A percentile compares a stretch with the other conserved stretches of the same genome.
Evolutionary conservation across 257 asterid genomes (phyloP).

Genomic region (Ilex aquifolium): DNA sequence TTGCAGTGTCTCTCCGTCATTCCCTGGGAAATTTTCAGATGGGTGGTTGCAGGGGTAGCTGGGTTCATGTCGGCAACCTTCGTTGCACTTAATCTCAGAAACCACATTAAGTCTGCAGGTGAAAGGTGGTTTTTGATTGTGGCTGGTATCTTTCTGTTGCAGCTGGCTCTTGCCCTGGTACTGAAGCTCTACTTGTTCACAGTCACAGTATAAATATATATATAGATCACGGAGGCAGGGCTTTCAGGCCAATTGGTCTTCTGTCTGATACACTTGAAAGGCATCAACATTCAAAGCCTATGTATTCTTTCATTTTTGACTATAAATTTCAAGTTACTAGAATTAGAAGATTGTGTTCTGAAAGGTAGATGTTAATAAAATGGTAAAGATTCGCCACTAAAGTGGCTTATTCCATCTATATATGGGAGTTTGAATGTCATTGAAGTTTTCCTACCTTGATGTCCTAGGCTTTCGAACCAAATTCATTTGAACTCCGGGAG

Average conservation of each 20-base stretch:
- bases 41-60: slow-evolving; percentile 89
- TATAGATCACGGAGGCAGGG: slow-evolving; percentile 4
- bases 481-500: too few relatives aligned
- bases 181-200: slow-evolving; percentile 80
- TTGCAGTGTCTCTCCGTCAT: slow-evolving; percentile 86
- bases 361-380: too few relatives aligned
- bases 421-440: too few relatives aligned
- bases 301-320: slow-evolving; percentile 49
- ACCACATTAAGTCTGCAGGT: slow-evolving; percentile 91
- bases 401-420: too few relatives aligned
- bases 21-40: slow-evolving; percentile 80
- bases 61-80: slow-evolving; percentile 94
- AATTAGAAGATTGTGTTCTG: slow-evolving; percentile 3
- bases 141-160: slow-evolving; percentile 85
- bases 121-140: slow-evolving; percentile 92
- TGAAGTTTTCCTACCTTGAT: too few relatives aligned
- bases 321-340: slow-evolving; percentile 14
- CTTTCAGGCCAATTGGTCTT: slow-evolving; percentile 9
- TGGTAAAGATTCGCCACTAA: too few relatives aligned
- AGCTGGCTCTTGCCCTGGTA: slow-evolving; percentile 89
- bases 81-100: slow-evolving; percentile 80
- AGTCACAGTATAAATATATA: slow-evolving; percentile 38
- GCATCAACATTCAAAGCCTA: slow-evolving; percentile 14
- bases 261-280: neutral
- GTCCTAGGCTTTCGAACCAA: too few relatives aligned